Evolutionary conservation across 257 asterid genomes (phyloP), one percentile per base, ranked within the genome.

Genomic region (Nyctanthes arbortristis): DNA sequence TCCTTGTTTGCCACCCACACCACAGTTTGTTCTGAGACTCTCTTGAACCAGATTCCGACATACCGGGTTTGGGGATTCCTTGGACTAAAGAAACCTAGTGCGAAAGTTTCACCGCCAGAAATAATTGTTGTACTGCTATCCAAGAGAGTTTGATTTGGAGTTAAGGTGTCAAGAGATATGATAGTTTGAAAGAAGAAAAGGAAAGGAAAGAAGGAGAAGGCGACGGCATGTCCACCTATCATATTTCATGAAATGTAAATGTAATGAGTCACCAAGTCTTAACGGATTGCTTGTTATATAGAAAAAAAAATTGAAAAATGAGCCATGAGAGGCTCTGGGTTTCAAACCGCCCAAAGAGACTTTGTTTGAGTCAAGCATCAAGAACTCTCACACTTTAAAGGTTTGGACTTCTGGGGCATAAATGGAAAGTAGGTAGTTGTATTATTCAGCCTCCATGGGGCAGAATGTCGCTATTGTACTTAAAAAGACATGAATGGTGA

Each of bases 1-100:
- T n/a, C n/a, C n/a, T n/a, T n/a, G n/a, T n/a, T n/a, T n/a, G 83
- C 86, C 1, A 81, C 75, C 83, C 86, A 81, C 45, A 77, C 83
- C 10, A 74, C 80, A 16, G 73, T 80, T 74, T 63, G 72, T 29
- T 73, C 79, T 0, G 82, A 62, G 24, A 77, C 69, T 22, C 39
- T 74, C 71, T 67, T 73, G 71, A 73, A 80, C 80, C 85, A 77
- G 12, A 80, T 70, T 6, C 82, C 85, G 1, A 77, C 45, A 64
- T 66, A 74, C 1, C 71, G 77, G 39, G 69, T 54, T 4, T 7
- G 9, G 29, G 83, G 69, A 33, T 24, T 70, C 54, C 78, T 74
- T 27, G 85, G 75, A 70, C 80, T 77, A 45, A 80, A 76, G 69
- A 80, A 80, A 18, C 84, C 84, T 14, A 80, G 64, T 39, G 54